Base-by-base conservation (phyloP, 148 eudicot species). In the Simmondsia chinensis region DNA sequence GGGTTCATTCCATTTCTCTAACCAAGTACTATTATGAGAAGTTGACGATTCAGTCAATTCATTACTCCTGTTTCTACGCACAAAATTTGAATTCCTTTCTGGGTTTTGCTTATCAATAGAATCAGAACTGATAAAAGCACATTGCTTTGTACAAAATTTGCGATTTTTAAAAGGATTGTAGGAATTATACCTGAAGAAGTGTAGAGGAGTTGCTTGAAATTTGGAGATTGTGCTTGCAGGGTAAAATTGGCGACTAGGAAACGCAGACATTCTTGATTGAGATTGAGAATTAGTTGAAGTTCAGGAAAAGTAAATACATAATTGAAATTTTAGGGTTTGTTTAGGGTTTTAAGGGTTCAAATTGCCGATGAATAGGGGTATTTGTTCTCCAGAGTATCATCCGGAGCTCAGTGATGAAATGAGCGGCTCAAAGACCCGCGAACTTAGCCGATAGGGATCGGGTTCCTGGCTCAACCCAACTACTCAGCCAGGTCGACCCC, bases 1-100 rank as follows among this genome's bases (percentile, higher is more conserved):
- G 52, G 61, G 54, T 43, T 61, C 70, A 57, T 81, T 76, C 95
- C 97, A 84, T 68, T 78, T 78, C 15, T 63, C 76, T 46, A 89
- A 54, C 97, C 97, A 89, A 44, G 67, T 68, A 61, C 64, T 57
- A 32, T 66, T 32, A 52, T 59, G 28, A 9, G 43, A 11, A 47
- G 14, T 15, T 21, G 63, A 21, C 27, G 53, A 22, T 61, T 55
- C 74, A 43, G 50, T 42, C 50, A 28, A 41, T 29, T 22, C 17
- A 23, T 17, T 38, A 29, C 12, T 16, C 39, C 47, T 51, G 43
- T 36, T 61, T 42, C 36, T 56, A 5, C 19, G 38, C 30, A 52
- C 54, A 60, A 47, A 58, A 36, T 61, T 72, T 51, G 54, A 51
- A 14, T 48, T 63, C 19, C 18, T 47, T 48, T 19, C 45, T 32